Base-by-base conservation (phyloP, 371 early-diverging fungal species). In the Vairimorpha ceranae region DNA sequence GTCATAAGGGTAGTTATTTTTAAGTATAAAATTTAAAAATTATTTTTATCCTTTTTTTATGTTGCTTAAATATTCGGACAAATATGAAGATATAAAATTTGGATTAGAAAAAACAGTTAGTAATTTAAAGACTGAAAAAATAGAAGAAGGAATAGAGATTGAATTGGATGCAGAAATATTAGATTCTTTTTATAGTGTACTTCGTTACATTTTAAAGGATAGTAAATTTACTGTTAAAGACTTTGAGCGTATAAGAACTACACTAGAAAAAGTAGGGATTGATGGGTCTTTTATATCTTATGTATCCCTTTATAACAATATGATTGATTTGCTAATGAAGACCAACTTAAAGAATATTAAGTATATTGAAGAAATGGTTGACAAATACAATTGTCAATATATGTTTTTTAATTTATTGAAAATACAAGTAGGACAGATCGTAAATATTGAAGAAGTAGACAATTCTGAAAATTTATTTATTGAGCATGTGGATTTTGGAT, bases 391-490 rank as follows among this genome's bases (percentile, higher is more conserved):
- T 48, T n/a, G 32, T 0, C 0, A 52, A 27, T 41, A 71, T 67
- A 14, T 67, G 0, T 80, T 78, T 10, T 82, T 85, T 73, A 67
- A 79, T 54, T 41, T 78, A 43, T 56, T 82, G 36, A 77, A 83
- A 3, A 80, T 85, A 23, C 71, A 65, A n/a, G 82, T 78, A 21
- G 85, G 85, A 7, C 19, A 54, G 41, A 83, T 85, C 29, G 70
- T 45, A 25, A 52, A 64, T 8, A 75, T 82, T 21, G 72, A 67
- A n/a, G 75, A 77, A 59, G 82, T 82, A 61, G 77, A 76, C 19
- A 77, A 76, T 27, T 74, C 79, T 38, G 82, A 85, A 54, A 79
- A 72, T 33, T 70, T 85, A 25, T 83, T 74, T 75, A 68, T 77
- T 25, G 83, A 83, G 61, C 71, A 64, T 12, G 83, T 85, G 6